A percentile compares a stretch with the other conserved stretches of the same genome.
These are phyloP conservation scores for Diplodia mutila DNA, from an alignment of 2,329 filamentous ascomycete genomes.

Conservation along the genomic window DNA sequence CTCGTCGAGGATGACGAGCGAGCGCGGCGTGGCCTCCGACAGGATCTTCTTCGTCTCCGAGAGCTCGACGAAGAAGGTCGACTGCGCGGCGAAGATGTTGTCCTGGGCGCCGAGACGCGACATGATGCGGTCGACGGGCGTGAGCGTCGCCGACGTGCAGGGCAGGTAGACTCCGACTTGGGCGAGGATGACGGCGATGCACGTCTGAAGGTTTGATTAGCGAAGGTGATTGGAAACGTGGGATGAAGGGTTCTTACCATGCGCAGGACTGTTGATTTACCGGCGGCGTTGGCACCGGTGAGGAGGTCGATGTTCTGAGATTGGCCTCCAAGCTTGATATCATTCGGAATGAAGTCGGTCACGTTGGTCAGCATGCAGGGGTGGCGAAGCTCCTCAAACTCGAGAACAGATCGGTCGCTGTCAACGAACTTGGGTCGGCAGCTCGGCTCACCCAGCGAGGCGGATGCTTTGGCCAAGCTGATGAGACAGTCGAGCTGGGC, in stretches of 20 bases:
- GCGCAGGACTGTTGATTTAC: slow-evolving; percentile 92
- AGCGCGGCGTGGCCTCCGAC: slow-evolving; percentile 88
- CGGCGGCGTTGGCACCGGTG: slow-evolving; percentile 94
- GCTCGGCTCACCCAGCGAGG: slow-evolving; percentile 79
- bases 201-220: slow-evolving; percentile 65
- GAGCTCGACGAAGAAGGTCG: slow-evolving; percentile 96
- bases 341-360: slow-evolving; percentile 94
- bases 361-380: slow-evolving; percentile 91
- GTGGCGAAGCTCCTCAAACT: slow-evolving; percentile 90
- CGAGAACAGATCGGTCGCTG: slow-evolving; percentile 80
- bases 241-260: slow-evolving; percentile 67
- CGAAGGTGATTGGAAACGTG: slow-evolving; percentile 17
- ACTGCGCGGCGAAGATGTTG: slow-evolving; percentile 98
- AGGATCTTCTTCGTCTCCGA: slow-evolving; percentile 98
- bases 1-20: slow-evolving; percentile 94
- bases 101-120: slow-evolving; percentile 95
- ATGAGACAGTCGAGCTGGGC: slow-evolving; percentile 94
- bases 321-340: slow-evolving; percentile 82
- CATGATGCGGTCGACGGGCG: slow-evolving; percentile 97
- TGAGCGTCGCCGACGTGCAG: slow-evolving; percentile 78
- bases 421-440: slow-evolving; percentile 90
- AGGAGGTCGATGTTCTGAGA: slow-evolving; percentile 84
- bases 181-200: slow-evolving; percentile 94
- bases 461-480: slow-evolving; percentile 86
- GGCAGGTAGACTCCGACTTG: slow-evolving; percentile 95